phyloP scores from a whole-genome alignment of 164 flowering plant genomes.

The Stephania japonica region DNA sequence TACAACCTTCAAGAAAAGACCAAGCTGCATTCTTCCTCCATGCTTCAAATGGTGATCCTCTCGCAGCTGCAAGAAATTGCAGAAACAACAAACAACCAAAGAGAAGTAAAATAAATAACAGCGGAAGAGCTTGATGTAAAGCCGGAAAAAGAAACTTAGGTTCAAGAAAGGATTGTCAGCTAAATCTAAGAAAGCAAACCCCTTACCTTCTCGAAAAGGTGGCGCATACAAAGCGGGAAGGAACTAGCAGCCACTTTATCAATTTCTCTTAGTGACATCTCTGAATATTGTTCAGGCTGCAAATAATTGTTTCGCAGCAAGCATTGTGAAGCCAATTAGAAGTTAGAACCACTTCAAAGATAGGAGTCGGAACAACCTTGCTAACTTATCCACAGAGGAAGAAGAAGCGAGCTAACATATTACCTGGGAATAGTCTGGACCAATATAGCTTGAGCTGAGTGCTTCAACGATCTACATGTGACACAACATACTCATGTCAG shows the following conservation, averaged over 20 bases:
- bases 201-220: conserved; percentile 79
- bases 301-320: not conserved
- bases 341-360: not conserved
- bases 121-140: not conserved
- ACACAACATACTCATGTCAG: conserved; percentile 7
- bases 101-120: conserved; percentile 2
- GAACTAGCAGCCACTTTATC: conserved; percentile 75
- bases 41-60: conserved; percentile 98
- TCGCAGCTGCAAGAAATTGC: conserved; percentile 51
- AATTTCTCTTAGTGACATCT: conserved; percentile 73
- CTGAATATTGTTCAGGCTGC: conserved; percentile 67
- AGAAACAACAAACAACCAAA: conserved; percentile 2
- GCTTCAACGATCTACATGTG: conserved; percentile 73
- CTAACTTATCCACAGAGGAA: not conserved
- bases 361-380: too few species aligned
- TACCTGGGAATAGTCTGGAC: conserved; percentile 97
- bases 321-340: conserved; percentile 5
- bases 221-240: conserved; percentile 93
- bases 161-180: not conserved
- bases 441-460: conserved; percentile 72
- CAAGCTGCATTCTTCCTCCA: conserved; percentile 96
- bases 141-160: not conserved
- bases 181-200: not conserved
- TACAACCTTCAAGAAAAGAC: conserved; percentile 85
- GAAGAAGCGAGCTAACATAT: conserved; percentile 5